A percentile compares a stretch with the other conserved stretches of the same genome.
Conservation (phyloP, 164 flowering plant genomes). For the Sextonia rubra region DNA sequence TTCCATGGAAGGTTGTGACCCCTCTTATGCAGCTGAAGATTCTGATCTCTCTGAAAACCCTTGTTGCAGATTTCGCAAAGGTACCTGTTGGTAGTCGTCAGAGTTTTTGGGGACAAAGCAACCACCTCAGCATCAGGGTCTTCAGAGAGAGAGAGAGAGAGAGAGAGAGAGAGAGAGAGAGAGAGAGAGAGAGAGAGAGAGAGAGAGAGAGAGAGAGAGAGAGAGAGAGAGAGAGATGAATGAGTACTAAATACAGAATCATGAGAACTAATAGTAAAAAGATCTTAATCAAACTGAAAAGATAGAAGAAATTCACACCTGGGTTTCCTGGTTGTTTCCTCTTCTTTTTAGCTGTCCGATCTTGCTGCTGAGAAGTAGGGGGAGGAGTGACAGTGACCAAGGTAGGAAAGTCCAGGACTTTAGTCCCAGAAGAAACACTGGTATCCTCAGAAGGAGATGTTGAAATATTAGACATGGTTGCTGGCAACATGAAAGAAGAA, state of each 20-base stretch:
- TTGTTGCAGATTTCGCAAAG: slow-evolving; percentile 95
- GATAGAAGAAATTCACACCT: slow-evolving; percentile 34
- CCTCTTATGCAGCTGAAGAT: slow-evolving; percentile 88
- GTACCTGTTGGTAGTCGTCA: slow-evolving; percentile 79
- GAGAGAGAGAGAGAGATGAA: slow-evolving; percentile 13
- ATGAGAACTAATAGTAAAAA: neutral
- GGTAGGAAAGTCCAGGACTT: slow-evolving; percentile 43
- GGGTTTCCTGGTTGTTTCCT: slow-evolving; percentile 90
- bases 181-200: slow-evolving; percentile 9
- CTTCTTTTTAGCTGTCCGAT: slow-evolving; percentile 64
- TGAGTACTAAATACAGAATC: slow-evolving; percentile 8
- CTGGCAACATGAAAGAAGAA: slow-evolving; percentile 36
- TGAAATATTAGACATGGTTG: slow-evolving; percentile 53
- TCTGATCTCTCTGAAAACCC: slow-evolving; percentile 96
- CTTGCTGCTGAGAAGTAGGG: slow-evolving; percentile 38
- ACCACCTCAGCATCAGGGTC: slow-evolving; percentile 95
- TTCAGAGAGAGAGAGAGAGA: slow-evolving; percentile 10
- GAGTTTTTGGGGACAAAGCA: slow-evolving; percentile 77
- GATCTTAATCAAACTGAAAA: neutral
- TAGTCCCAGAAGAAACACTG: slow-evolving; percentile 47
- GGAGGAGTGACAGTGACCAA: slow-evolving; percentile 27
- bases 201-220: too few species aligned
- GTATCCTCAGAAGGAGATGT: slow-evolving; percentile 73
- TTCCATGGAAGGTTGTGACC: slow-evolving; percentile 99
- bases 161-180: slow-evolving; percentile 9